Evolutionary conservation across 2,329 filamentous ascomycete genomes (phyloP), one percentile per base, ranked within the genome.

Genomic region (Penicillium sp.): DNA sequence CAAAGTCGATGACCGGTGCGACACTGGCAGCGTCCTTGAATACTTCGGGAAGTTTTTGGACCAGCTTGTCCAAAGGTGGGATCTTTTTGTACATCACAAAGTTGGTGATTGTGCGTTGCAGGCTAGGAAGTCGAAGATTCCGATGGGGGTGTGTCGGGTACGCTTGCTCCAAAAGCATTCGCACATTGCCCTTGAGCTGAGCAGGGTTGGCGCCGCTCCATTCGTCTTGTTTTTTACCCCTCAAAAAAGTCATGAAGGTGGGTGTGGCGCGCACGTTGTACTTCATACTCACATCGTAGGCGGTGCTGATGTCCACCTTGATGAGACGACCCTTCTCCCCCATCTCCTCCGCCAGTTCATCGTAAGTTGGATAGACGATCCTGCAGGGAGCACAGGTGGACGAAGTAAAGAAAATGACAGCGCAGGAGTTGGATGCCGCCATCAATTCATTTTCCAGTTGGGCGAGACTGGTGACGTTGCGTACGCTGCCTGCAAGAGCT

Each of bases 321-420:
- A 96, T 83, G 41, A 96, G 78, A 0, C 81, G 73, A 3, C 82
- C 84, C 57, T 84, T 84, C 29, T 79, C 72, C 1, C 80, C 84
- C 27, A 84, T 76, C 63, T 94, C 85, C 26, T 79, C 80, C 1
- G 90, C 90, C 0, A 96, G 75, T 54, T 88, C 77, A 51, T 94
- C 86, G 60, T 88, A 97, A 0, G 84, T 70, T 1, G 90, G 88
- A 60, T 95, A 94, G 2, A 91, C 78, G 12, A 82, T 71, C 66
- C 86, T 91, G 77, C 91, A 96, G 0, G 90, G 90, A 1, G 82
- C 79, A 63, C 90, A 96, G 2, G 85, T 93, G 2, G 86, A 81
- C 3, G 88, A 95, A 0, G 91, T 96, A 72, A 97, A 97, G 74
- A 96, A 96, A 48, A 96, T 78, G 34, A 91, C 80, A 0, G 88